Conservation (phyloP, 768 basidiomycete genomes). For the Crepidotus variabilis region DNA sequence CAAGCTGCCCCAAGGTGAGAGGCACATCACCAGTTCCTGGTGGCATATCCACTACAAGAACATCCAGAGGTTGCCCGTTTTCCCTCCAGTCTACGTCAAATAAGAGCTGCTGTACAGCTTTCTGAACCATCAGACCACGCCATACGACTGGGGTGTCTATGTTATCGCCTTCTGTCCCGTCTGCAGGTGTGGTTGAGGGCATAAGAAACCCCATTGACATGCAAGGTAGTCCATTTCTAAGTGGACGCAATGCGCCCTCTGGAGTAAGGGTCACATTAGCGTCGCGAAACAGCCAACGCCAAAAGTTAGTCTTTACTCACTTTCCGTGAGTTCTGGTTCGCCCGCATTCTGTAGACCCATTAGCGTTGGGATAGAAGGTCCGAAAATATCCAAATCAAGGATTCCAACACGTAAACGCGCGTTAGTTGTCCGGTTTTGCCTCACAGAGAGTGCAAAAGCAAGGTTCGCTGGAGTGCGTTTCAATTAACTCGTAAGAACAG, state of each 20-base stretch:
- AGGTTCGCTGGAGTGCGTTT: constrained; percentile 59
- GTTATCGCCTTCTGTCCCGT: constrained; percentile 31
- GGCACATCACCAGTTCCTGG: constrained; percentile 97
- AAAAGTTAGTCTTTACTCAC: constrained; percentile 23
- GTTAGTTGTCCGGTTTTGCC: constrained; percentile 28
- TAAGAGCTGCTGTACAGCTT: constrained; percentile 92
- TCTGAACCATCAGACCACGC: constrained; percentile 98
- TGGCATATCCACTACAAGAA: constrained; percentile 93
- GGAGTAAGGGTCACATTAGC: neutral
- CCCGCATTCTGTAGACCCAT: constrained; percentile 81
- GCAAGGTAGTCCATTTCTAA: constrained; percentile 81
- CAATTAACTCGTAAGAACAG: neutral
- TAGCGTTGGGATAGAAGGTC: constrained; percentile 88
- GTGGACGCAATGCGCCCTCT: constrained; percentile 79
- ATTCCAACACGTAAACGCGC: constrained; percentile 69
- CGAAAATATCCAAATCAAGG: constrained; percentile 94
- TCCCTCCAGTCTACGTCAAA: constrained; percentile 92
- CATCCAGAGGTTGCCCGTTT: constrained; percentile 54
- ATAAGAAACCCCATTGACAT: constrained; percentile 99
- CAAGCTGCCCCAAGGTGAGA: constrained; percentile 60
- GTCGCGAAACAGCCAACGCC: neutral
- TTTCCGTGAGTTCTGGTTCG: constrained; percentile 69
- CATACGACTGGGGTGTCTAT: constrained; percentile 85
- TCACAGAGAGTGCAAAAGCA: constrained; percentile 66
- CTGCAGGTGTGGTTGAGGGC: constrained; percentile 40